phyloP scores from a whole-genome alignment of 2,329 filamentous ascomycete species.

The Hirsutella rhossiliensis region DNA sequence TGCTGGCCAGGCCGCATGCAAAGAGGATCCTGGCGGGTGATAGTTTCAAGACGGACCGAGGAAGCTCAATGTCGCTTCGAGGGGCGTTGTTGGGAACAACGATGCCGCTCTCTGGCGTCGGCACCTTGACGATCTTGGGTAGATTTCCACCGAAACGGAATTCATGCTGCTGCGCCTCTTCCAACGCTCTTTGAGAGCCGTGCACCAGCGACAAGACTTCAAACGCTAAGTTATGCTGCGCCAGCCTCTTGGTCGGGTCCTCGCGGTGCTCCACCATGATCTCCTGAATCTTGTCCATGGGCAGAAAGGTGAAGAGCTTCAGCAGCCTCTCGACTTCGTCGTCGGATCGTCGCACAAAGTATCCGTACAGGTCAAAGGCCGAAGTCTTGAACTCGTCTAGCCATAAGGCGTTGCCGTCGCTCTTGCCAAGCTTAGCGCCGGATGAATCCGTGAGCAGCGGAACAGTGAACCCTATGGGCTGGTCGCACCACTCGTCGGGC shows the following conservation, averaged over 20 bases:
- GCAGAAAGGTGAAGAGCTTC: slow-evolving; percentile 83
- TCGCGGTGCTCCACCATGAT: slow-evolving; percentile 56
- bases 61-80: slow-evolving; percentile 45
- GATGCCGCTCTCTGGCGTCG: slow-evolving; percentile 16
- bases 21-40: slow-evolving; percentile 47
- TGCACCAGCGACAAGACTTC: slow-evolving; percentile 78
- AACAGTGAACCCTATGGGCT: slow-evolving; percentile 78
- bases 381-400: slow-evolving; percentile 71
- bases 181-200: slow-evolving; percentile 49
- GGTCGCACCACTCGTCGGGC: slow-evolving; percentile 30
- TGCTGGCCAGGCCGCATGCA: slow-evolving; percentile 45
- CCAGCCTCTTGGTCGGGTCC: slow-evolving; percentile 59
- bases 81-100: slow-evolving; percentile 35
- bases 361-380: slow-evolving; percentile 79
- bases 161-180: slow-evolving; percentile 44
- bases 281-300: slow-evolving; percentile 51
- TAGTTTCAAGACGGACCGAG: slow-evolving; percentile 40
- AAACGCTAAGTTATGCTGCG: slow-evolving; percentile 72
- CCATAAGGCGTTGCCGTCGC: slow-evolving; percentile 88
- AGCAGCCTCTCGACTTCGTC: slow-evolving; percentile 70
- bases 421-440: slow-evolving; percentile 91
- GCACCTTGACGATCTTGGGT: slow-evolving; percentile 17
- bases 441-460: slow-evolving; percentile 77
- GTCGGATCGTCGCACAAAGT: slow-evolving; percentile 76
- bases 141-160: slow-evolving; percentile 31